Percentiles rank a stretch among this genome's conserved stretches.
Evolutionary conservation across 2,329 filamentous ascomycete genomes (phyloP).

Genomic region (Coniochaeta sp.): DNA sequence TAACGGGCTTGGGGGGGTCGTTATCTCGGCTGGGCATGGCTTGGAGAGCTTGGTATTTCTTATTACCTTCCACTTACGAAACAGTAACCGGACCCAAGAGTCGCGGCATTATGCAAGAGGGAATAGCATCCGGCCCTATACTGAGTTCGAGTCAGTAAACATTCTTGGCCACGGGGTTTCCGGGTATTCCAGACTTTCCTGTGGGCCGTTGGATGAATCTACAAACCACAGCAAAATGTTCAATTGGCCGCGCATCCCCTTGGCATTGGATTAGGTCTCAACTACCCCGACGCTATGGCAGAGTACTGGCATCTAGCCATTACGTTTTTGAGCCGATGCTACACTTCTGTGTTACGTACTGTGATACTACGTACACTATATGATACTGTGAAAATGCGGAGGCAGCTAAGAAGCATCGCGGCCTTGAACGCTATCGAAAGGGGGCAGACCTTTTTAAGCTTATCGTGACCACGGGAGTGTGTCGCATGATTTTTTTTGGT

Average conservation of each 20-base stretch:
- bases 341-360: neutral
- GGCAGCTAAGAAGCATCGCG: neutral
- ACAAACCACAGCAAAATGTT: neutral
- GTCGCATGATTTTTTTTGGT: no score
- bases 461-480: no score
- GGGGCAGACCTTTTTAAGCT: no score
- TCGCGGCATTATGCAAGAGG: neutral
- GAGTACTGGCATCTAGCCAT: neutral
- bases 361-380: no score
- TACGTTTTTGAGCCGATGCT: neutral
- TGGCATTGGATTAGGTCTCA: neutral
- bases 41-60: neutral
- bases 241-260: neutral
- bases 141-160: neutral
- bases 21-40: neutral
- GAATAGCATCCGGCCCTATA: neutral
- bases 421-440: neutral
- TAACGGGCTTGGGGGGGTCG: neutral
- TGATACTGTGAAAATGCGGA: neutral
- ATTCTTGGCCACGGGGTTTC: neutral
- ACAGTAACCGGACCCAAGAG: neutral
- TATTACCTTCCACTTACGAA: neutral
- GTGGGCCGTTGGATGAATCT: neutral
- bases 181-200: neutral
- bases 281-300: neutral